Evolutionary conservation across 2,329 filamentous ascomycete species (phyloP).

Genomic region (Rhinocladiella similis): DNA sequence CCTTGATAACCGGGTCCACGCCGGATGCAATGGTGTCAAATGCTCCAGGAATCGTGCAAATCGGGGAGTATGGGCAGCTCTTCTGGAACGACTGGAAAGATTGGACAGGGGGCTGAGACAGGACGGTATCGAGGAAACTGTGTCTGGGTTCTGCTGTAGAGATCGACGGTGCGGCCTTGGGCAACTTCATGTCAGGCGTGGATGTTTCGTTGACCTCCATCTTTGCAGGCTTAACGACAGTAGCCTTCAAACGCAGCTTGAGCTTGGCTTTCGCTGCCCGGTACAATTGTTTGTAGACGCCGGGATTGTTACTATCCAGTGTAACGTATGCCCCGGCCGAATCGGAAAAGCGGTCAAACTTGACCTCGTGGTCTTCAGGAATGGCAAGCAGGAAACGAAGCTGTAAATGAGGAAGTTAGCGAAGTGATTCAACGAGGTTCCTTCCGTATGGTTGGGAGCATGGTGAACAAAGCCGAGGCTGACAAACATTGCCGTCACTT

Average conservation of each 20-base stretch:
- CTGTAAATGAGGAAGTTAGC: constrained; percentile 48
- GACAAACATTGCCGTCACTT: constrained; percentile 39
- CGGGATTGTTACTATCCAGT: constrained; percentile 72
- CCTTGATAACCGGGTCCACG: constrained; percentile 9
- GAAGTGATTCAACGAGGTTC: not conserved
- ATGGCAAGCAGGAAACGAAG: constrained; percentile 70
- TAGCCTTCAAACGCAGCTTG: constrained; percentile 86
- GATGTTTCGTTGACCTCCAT: constrained; percentile 14
- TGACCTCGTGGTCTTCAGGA: constrained; percentile 59
- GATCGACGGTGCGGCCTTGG: constrained; percentile 8
- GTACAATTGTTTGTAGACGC: constrained; percentile 95
- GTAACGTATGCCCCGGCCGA: constrained; percentile 78
- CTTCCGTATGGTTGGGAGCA: not conserved
- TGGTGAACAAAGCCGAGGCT: constrained; percentile 6
- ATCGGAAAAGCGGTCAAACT: constrained; percentile 93
- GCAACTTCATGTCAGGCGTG: constrained; percentile 14
- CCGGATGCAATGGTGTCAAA: constrained; percentile 14
- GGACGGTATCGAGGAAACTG: constrained; percentile 46
- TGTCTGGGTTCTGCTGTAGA: constrained; percentile 31
- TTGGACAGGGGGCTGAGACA: constrained; percentile 28
- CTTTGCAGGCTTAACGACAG: constrained; percentile 40
- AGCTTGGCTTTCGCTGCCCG: constrained; percentile 96
- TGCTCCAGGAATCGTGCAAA: constrained; percentile 24
- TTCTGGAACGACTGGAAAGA: constrained; percentile 23
- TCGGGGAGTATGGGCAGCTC: constrained; percentile 21